Base-by-base conservation (phyloP, 2,329 filamentous ascomycete species). In the Aurifilum marmelostoma region DNA sequence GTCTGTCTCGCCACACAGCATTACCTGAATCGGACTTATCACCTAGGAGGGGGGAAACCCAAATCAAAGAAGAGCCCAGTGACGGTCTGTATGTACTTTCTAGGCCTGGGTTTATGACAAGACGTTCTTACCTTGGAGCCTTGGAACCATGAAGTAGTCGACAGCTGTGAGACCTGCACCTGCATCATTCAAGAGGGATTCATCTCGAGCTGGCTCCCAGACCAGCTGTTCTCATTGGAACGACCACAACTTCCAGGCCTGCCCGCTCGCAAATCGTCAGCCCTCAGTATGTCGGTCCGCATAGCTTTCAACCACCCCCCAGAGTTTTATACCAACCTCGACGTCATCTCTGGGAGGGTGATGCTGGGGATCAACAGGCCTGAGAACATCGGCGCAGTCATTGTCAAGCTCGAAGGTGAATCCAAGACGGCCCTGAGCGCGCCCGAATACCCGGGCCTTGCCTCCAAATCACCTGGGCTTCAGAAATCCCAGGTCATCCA, bases 391-490 rank as follows among this genome's bases (percentile, higher is more conserved):
- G 88, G 88, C 63, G 91, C 89, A 65, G 89, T 96, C 72, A 84
- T 93, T 50, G 92, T 95, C 75, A 96, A 96, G 82, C 87, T 96
- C 41, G 92, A 96, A 77, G 92, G 92, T 73, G 92, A 96, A 80
- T 89, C 89, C 62, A 86, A 85, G 71, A 94, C 92, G 6, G 85
- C 90, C 58, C 80, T 93, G 21, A 77, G 82, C 79, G 77, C 87
- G 71, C 80, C 87, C 27, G 63, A 68, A 32, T 24, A 39, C 5
- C 50, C 54, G 74, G 43, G 43, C 34, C 47, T 11, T 24, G 47
- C 21, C 56, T 54, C 32, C 41, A 61, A 27, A 73, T 76, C 73
- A 70, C 81, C 75, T 9, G 77, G 83, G 41, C 64, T 39, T n/a
- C 69, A 71, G 5, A 69, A 50, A 32, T 67, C 69, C 8, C 69